These are phyloP conservation scores for Starmerella riodocensis DNA, from an alignment of 805 yeast genomes.

Conservation along the genomic window DNA sequence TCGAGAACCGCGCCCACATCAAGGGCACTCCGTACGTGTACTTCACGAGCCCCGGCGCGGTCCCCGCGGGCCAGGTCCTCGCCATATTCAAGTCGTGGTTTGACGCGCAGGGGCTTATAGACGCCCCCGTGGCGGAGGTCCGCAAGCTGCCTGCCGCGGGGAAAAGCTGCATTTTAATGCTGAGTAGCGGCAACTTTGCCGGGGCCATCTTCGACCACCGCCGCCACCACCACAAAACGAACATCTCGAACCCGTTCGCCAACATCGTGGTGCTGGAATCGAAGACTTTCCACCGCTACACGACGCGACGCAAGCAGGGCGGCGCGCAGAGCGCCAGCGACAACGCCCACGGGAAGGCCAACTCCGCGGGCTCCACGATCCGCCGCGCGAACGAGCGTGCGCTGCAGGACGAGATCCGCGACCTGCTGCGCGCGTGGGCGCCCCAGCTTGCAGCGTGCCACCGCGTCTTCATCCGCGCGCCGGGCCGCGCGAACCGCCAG, in stretches of 20 bases:
- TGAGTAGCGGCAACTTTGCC: slow-evolving; percentile 97
- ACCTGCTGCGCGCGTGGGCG: slow-evolving; percentile 54
- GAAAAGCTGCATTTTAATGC: slow-evolving; percentile 70
- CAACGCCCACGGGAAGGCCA: slow-evolving; percentile 86
- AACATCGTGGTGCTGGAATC: slow-evolving; percentile 41
- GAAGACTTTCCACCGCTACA: slow-evolving; percentile 85
- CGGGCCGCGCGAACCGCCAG: slow-evolving; percentile 53
- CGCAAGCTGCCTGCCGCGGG: slow-evolving; percentile 28
- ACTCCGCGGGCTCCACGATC: slow-evolving; percentile 84
- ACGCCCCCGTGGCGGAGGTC: slow-evolving; percentile 41
- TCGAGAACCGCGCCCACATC: slow-evolving; percentile 21
- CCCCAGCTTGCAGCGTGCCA: slow-evolving; percentile 43
- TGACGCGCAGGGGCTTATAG: slow-evolving; percentile 29
- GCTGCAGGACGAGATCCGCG: slow-evolving; percentile 62
- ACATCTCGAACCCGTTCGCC: slow-evolving; percentile 43
- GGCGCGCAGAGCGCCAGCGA: slow-evolving; percentile 92
- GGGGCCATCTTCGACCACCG: slow-evolving; percentile 80
- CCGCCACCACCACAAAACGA: slow-evolving; percentile 35
- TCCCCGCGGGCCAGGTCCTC: slow-evolving; percentile 39
- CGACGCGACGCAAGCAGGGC: slow-evolving; percentile 94
- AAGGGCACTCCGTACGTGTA: slow-evolving; percentile 51
- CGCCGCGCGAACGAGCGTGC: slow-evolving; percentile 86
- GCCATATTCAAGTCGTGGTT: slow-evolving; percentile 59
- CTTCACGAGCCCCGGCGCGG: slow-evolving; percentile 35
- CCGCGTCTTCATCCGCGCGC: slow-evolving; percentile 66